Percentiles rank a stretch among this genome's conserved stretches.
phyloP scores from a whole-genome alignment of 1,284 basidiomycete species.

The Rhodotorula sp. region DNA sequence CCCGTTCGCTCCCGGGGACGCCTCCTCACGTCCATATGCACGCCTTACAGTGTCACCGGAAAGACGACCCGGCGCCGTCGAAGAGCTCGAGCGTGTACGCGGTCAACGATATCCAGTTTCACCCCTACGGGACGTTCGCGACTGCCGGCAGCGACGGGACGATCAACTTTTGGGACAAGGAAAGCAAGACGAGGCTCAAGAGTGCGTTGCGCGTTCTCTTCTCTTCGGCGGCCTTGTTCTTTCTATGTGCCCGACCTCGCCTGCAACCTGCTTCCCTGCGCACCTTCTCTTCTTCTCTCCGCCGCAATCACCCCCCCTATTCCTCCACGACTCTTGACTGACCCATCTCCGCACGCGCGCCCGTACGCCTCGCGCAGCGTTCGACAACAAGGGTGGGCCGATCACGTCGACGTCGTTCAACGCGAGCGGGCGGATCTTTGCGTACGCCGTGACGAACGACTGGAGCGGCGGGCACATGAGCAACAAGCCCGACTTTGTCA shows the following conservation, averaged over 20 bases:
- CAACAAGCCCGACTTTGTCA: conserved; percentile 74
- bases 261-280: no score
- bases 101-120: conserved; percentile 90
- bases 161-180: conserved; percentile 87
- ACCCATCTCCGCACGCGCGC: neutral
- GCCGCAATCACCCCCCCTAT: neutral
- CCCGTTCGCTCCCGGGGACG: no score
- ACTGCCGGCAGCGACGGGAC: conserved; percentile 86
- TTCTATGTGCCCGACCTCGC: no score
- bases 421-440: conserved; percentile 79
- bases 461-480: conserved; percentile 78
- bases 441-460: conserved; percentile 58
- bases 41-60: conserved; percentile 35
- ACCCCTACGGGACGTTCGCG: conserved; percentile 88
- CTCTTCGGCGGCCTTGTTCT: neutral
- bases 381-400: conserved; percentile 68
- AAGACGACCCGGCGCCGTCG: conserved; percentile 35
- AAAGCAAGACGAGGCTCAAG: conserved; percentile 82
- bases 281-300: neutral
- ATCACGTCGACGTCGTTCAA: conserved; percentile 78
- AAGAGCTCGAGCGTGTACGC: conserved; percentile 72
- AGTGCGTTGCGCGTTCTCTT: conserved; percentile 58
- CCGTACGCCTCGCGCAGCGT: conserved; percentile 56
- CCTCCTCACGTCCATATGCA: neutral
- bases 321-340: neutral